Evolutionary conservation across 768 basidiomycete genomes (phyloP), one percentile per base, ranked within the genome.

Genomic region (Fomitopsis pulvina): DNA sequence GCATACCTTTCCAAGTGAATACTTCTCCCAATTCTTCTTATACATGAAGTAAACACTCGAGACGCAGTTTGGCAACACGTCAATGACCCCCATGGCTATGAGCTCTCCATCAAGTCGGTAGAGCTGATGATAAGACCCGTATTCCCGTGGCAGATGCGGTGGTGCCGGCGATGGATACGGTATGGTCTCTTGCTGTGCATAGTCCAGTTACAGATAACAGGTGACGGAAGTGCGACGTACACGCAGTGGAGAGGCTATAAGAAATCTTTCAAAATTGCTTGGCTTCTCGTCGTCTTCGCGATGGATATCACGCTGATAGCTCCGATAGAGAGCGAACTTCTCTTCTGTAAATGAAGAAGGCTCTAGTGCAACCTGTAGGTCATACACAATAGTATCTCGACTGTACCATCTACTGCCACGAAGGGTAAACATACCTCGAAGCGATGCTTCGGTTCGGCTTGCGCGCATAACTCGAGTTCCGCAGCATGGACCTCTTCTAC

Each of bases 21-120:
- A 78, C 37, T 73, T 71, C 45, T 86, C 81, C 73, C 80, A 89
- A 21, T 70, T 69, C 29, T 75, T 72, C 54, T 90, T 81, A 66
- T 94, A 97, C 69, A 94, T 83, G 67, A 97, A 94, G 66, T 97
- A 98, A 3, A 87, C 85, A 52, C 77, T 81, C 3, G 86, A 91
- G 3, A 97, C 84, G 54, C 94, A 92, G 28, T 66, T 65, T 0
- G 93, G 94, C 24, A 99, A 72, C 48, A 99, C 84, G 64, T 98
- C 96, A 48, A 98, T 71, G 25, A 98, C 89, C 4, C 81, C 84
- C 61, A 98, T 72, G 0, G 90, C 96, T 45, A 96, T 77, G 10
- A 97, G 73, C 61, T 82, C 65, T 3, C 82, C 88, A 58, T 97
- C 87, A 22, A 97, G 64, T 52, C 80, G 76, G 62, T 95, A 96